Percentiles rank a stretch among this genome's conserved stretches.
These are phyloP conservation scores for Neopestalotiopsis sp. DNA, from an alignment of 2,329 filamentous ascomycete species.

Conservation along the genomic window DNA sequence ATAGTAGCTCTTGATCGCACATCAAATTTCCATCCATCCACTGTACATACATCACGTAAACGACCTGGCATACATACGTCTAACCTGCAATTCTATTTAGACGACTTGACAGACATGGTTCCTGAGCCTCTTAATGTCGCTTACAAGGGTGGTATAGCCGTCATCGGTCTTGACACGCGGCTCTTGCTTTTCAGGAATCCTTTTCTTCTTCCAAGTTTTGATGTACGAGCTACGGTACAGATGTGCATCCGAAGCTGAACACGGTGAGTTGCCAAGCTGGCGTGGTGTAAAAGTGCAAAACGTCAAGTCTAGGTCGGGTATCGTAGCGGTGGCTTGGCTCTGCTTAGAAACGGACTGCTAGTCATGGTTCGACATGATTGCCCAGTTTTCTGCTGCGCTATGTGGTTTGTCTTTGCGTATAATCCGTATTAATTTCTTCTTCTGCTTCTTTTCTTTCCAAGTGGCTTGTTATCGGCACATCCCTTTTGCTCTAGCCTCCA, in stretches of 20 bases:
- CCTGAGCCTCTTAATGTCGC: not conserved
- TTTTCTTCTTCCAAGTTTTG: not conserved
- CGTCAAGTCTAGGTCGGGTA: not conserved
- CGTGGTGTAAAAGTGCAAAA: not conserved
- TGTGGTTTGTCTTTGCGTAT: not conserved
- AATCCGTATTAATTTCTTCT: slow-evolving; percentile 4
- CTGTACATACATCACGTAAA: no score
- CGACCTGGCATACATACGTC: not conserved
- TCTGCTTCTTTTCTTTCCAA: not conserved
- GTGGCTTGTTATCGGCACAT: not conserved
- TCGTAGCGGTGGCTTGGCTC: not conserved
- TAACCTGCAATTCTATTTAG: not conserved
- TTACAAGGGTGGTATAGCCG: not conserved
- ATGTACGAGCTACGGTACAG: not conserved
- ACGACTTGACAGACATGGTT: not conserved
- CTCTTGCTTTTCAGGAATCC: not conserved
- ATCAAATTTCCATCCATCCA: no score
- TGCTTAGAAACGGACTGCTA: not conserved
- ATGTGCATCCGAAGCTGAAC: not conserved
- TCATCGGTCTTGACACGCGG: not conserved
- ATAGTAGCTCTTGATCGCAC: no score
- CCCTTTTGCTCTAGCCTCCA: no score
- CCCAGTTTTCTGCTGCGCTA: not conserved
- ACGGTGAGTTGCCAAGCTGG: not conserved
- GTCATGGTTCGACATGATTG: not conserved